phyloP scores from a whole-genome alignment of 805 yeast species.

The Pichia thaimueangensis region DNA sequence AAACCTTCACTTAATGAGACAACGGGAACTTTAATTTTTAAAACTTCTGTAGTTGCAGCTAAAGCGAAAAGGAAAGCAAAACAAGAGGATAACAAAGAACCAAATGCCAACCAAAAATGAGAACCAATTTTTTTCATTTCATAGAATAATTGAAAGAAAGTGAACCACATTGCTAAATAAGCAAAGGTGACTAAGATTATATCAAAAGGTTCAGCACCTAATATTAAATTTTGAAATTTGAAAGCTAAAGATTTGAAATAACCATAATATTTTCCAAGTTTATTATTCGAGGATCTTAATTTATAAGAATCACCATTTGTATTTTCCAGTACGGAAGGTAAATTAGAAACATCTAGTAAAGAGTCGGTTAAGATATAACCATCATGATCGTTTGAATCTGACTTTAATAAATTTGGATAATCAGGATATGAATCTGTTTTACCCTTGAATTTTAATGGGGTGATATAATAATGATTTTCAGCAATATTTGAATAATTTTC shows the following conservation, averaged over 20 bases:
- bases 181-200: constrained; percentile 73
- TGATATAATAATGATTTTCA: constrained; percentile 42
- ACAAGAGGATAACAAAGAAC: constrained; percentile 70
- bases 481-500: constrained; percentile 27
- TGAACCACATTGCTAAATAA: constrained; percentile 81
- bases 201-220: constrained; percentile 81
- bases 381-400: constrained; percentile 35
- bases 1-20: constrained; percentile 80
- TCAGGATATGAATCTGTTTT: constrained; percentile 30
- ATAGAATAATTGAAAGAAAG: constrained; percentile 64
- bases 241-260: constrained; percentile 36
- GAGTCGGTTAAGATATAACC: constrained; percentile 33
- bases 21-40: constrained; percentile 60
- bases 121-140: constrained; percentile 79
- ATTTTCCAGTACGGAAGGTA: constrained; percentile 25
- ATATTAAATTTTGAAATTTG: constrained; percentile 41
- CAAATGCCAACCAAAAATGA: constrained; percentile 77
- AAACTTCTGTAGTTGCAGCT: constrained; percentile 48
- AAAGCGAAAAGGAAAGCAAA: constrained; percentile 82
- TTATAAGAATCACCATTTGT: constrained; percentile 52
- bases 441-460: constrained; percentile 51
- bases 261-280: constrained; percentile 51
- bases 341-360: constrained; percentile 18
- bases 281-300: constrained; percentile 45
- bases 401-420: constrained; percentile 33